Conservation (phyloP, 2,329 filamentous ascomycete species). For the Botrytis medusae region DNA sequence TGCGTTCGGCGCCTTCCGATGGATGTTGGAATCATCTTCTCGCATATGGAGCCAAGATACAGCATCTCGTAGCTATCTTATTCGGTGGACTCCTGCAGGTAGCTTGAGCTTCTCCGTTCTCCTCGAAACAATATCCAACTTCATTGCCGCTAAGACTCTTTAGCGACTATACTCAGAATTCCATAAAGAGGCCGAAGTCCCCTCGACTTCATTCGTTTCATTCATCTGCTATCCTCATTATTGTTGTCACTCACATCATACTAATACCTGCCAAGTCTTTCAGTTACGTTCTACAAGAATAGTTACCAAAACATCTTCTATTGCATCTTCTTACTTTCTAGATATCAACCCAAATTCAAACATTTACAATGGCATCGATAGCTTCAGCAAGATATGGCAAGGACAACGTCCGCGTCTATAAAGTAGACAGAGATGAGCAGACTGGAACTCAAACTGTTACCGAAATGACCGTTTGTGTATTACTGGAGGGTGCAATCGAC, state of each 20-base stretch:
- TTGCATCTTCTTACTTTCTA: background rate
- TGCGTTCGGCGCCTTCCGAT: constrained; percentile 23
- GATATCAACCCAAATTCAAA: background rate
- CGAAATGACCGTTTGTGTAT: constrained; percentile 91
- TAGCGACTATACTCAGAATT: background rate
- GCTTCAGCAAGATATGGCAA: constrained; percentile 78
- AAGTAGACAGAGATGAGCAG: constrained; percentile 78
- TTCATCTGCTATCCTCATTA: constrained; percentile 12
- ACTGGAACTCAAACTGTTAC: constrained; percentile 81
- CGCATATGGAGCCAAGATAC: constrained; percentile 4
- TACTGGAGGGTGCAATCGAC: constrained; percentile 91
- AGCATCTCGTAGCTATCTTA: background rate
- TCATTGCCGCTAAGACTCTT: constrained; percentile 10
- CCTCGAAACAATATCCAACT: constrained; percentile 2
- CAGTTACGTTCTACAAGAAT: background rate
- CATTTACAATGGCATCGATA: constrained; percentile 52
- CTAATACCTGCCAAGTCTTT: constrained; percentile 1
- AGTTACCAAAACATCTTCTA: background rate
- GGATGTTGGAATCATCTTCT: background rate
- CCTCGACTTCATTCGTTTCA: background rate
- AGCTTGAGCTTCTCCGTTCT: constrained; percentile 18
- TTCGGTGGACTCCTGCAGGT: constrained; percentile 14
- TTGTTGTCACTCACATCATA: constrained; percentile 12
- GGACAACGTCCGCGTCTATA: constrained; percentile 98
- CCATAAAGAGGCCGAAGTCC: constrained; percentile 13